phyloP scores from a whole-genome alignment of 2,329 filamentous ascomycete species.

The Seiridium unicorne region DNA sequence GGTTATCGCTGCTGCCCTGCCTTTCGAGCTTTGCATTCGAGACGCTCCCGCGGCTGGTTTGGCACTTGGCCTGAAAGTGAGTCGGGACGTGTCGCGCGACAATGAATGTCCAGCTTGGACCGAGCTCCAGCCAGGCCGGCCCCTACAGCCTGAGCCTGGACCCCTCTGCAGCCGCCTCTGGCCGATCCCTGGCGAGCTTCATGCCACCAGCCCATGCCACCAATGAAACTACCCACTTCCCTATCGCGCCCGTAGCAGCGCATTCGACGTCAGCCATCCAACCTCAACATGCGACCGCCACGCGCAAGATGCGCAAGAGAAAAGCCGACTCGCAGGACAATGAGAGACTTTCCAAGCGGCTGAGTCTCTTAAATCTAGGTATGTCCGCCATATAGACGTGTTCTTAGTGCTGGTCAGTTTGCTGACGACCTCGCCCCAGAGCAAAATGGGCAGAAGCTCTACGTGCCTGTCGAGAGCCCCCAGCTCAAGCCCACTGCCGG shows the following conservation, averaged over 20 bases:
- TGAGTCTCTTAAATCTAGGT: constrained; percentile 83
- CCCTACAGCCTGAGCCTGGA: not conserved
- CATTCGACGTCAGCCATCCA: constrained; percentile 1
- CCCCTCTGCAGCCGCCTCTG: not conserved
- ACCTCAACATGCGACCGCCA: constrained; percentile 10
- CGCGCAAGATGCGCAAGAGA: constrained; percentile 48
- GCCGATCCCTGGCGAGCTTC: not conserved
- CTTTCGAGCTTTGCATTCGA: not conserved
- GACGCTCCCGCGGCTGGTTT: not conserved
- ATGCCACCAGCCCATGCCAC: not conserved
- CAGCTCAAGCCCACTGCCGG: constrained; percentile 19
- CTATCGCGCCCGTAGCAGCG: not conserved
- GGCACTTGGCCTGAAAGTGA: not conserved
- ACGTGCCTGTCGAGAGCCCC: constrained; percentile 60
- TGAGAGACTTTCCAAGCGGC: constrained; percentile 78
- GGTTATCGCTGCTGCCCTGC: constrained; percentile 4
- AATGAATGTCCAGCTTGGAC: constrained; percentile 11
- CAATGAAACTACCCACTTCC: not conserved
- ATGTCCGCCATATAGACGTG: constrained; percentile 27
- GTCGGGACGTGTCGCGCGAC: not conserved
- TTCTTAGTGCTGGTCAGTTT: not conserved
- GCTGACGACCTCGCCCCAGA: constrained; percentile 39
- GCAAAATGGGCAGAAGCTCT: constrained; percentile 61
- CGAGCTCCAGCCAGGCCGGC: constrained; percentile 4
- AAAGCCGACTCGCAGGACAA: constrained; percentile 60